phyloP scores from a whole-genome alignment of 1,284 basidiomycete genomes.

The Moesziomyces sp. region DNA sequence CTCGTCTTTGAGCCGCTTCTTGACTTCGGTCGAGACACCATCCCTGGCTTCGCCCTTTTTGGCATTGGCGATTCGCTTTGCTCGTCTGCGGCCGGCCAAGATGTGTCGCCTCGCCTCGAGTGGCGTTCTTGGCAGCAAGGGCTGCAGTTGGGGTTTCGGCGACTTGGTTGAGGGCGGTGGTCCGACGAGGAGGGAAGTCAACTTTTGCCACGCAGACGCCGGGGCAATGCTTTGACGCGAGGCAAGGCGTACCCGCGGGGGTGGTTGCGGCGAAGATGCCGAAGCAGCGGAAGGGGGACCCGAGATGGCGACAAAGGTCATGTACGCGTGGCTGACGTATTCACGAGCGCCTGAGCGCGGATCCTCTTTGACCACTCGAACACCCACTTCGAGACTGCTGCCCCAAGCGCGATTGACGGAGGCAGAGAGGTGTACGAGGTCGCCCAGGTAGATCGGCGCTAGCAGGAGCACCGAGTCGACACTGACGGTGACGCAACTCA shows the following conservation, averaged over 20 bases:
- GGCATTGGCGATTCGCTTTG: constrained; percentile 61
- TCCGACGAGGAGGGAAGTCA: constrained; percentile 14
- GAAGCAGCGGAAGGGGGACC: constrained; percentile 15
- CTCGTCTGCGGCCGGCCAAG: constrained; percentile 67
- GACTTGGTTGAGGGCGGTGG: constrained; percentile 13
- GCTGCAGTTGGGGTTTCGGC: constrained; percentile 51
- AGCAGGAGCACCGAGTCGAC: constrained; percentile 66
- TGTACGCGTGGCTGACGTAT: constrained; percentile 68
- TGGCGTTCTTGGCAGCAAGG: constrained; percentile 60
- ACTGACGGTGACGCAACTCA: constrained; percentile 68
- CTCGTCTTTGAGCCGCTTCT: constrained; percentile 53
- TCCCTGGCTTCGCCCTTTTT: constrained; percentile 53
- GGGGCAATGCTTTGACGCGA: constrained; percentile 29
- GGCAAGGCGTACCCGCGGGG: constrained; percentile 45
- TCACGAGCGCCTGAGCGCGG: constrained; percentile 47
- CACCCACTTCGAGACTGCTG: constrained; percentile 68
- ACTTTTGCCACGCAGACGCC: constrained; percentile 14
- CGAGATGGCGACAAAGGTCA: constrained; percentile 67
- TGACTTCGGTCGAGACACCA: constrained; percentile 44
- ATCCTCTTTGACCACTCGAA: constrained; percentile 66
- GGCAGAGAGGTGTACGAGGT: constrained; percentile 64
- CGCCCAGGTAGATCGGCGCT: constrained; percentile 55
- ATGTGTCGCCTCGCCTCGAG: constrained; percentile 68
- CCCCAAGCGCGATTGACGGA: constrained; percentile 69
- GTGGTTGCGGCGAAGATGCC: constrained; percentile 15